Evolutionary conservation across 306 rosid genomes (phyloP).

Genomic region (Carpinus viminea): DNA sequence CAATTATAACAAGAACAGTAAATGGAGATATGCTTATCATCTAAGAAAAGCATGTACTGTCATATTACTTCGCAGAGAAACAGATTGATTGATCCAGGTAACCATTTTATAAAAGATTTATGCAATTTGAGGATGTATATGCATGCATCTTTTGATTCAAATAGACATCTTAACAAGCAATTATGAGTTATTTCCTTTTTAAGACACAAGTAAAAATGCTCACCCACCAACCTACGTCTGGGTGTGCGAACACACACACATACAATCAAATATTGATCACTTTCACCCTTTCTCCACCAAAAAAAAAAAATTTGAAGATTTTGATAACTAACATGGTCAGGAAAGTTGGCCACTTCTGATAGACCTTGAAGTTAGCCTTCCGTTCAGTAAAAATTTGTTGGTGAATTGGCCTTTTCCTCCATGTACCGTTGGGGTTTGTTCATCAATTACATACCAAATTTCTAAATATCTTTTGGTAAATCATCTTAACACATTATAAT

Average conservation of each 20-base stretch:
- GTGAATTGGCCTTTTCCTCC: no score
- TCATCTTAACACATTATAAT: not conserved
- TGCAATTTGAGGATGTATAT: not conserved
- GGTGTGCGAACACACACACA: not conserved
- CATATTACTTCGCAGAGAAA: not conserved
- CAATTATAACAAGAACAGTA: conserved; percentile 5
- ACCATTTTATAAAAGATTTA: not conserved
- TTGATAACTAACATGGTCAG: no score
- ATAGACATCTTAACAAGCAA: not conserved
- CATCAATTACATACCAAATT: not conserved
- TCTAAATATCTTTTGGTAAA: not conserved
- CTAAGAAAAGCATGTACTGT: not conserved
- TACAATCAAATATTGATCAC: not conserved
- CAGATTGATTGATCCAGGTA: not conserved
- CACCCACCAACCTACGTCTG: not conserved
- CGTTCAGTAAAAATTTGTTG: no score
- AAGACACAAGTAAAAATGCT: not conserved
- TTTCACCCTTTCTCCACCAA: no score
- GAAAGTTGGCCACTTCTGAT: no score
- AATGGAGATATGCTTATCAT: not conserved
- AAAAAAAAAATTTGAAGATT: no score
- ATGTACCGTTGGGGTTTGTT: not conserved
- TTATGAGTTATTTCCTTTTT: not conserved
- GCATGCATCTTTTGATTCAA: not conserved
- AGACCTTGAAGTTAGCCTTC: no score